phyloP scores from a whole-genome alignment of 75 land plant genomes.

The Selaginella tamariscina region DNA sequence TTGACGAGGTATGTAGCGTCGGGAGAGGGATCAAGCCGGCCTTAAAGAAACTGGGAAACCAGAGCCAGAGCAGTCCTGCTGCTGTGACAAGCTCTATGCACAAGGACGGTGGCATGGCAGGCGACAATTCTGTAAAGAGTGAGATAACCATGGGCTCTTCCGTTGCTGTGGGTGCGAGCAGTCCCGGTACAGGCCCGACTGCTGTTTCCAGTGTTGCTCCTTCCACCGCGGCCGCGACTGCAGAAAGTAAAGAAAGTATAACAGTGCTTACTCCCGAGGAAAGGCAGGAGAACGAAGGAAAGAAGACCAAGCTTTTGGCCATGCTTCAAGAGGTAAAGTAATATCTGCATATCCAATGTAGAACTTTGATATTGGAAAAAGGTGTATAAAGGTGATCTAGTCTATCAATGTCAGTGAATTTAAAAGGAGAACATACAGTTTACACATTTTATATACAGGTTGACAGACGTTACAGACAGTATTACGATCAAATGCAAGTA shows the following conservation, averaged over 20 bases:
- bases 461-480: conserved; percentile 56
- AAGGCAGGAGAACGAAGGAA: conserved; percentile 5
- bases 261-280: conserved; percentile 3
- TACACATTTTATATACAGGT: conserved; percentile 36
- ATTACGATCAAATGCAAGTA: conserved; percentile 69
- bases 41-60: neutral
- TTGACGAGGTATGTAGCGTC: conserved; percentile 21
- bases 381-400: no score
- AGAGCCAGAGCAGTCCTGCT: conserved; percentile 12
- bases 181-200: neutral
- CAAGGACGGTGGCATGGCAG: conserved; percentile 2
- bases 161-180: neutral
- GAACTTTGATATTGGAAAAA: no score
- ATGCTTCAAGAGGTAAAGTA: conserved; percentile 12
- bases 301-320: conserved; percentile 9
- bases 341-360: neutral
- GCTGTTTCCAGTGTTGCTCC: neutral
- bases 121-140: conserved; percentile 11
- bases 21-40: neutral
- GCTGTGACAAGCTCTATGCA: conserved; percentile 1
- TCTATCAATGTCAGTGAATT: no score
- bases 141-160: conserved; percentile 12
- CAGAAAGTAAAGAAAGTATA: neutral
- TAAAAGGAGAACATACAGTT: neutral
- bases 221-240: conserved; percentile 6